phyloP scores from a whole-genome alignment of 345 rosid species.

The Eucalyptus rudis region DNA sequence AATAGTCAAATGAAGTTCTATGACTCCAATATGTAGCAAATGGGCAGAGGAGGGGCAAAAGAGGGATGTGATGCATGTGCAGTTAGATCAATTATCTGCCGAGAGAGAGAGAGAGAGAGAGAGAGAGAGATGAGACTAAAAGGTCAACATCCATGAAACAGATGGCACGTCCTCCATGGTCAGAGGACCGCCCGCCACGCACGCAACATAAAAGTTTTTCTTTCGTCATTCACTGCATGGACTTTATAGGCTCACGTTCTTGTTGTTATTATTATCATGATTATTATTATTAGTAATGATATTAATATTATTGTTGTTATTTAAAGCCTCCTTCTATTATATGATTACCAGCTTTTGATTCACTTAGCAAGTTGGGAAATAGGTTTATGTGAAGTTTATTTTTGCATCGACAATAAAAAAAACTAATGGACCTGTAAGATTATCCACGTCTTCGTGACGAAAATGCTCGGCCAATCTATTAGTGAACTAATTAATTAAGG shows the following conservation, averaged over 20 bases:
- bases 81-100: neutral
- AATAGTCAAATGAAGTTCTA: neutral
- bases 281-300: neutral
- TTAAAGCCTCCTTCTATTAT: neutral
- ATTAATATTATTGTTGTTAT: neutral
- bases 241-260: slow-evolving; percentile 5
- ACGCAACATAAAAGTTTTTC: slow-evolving; percentile 16
- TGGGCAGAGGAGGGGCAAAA: neutral
- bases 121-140: neutral
- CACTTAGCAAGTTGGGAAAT: neutral
- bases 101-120: neutral
- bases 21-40: neutral
- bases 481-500: neutral
- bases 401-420: neutral
- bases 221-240: slow-evolving; percentile 12
- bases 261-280: neutral
- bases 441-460: neutral
- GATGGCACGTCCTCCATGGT: slow-evolving; percentile 17
- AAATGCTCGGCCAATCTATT: neutral
- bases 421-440: neutral
- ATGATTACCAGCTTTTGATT: neutral
- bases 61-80: neutral
- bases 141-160: slow-evolving; percentile 8
- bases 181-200: slow-evolving; percentile 22
- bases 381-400: neutral